These are phyloP conservation scores for Gossypium sturtianum DNA, from an alignment of 345 rosid species.

Conservation along the genomic window DNA sequence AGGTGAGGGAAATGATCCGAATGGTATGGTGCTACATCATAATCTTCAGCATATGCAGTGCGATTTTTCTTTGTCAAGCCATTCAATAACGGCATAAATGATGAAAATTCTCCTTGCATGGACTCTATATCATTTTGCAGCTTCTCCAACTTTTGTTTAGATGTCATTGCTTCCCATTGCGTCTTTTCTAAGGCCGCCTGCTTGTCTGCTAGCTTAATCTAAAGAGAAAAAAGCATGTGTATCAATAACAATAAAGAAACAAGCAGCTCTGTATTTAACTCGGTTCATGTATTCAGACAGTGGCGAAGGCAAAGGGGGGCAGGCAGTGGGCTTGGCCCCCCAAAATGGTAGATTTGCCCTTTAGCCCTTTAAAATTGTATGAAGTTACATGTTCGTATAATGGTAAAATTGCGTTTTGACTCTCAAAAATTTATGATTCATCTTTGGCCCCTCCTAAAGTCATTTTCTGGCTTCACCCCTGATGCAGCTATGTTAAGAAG, in stretches of 20 bases:
- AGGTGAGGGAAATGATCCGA: slow-evolving; percentile 46
- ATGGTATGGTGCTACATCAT: slow-evolving; percentile 48
- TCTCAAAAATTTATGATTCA: too few species aligned
- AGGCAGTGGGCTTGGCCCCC: too few species aligned
- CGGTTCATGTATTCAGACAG: not conserved
- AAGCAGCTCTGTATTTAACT: not conserved
- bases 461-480: too few species aligned
- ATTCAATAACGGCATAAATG: slow-evolving; percentile 50
- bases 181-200: slow-evolving; percentile 88
- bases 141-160: slow-evolving; percentile 52
- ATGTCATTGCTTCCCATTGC: slow-evolving; percentile 85
- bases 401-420: too few species aligned
- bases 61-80: slow-evolving; percentile 41
- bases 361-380: too few species aligned
- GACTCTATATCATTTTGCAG: slow-evolving; percentile 66
- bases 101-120: slow-evolving; percentile 59
- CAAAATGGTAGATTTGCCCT: too few species aligned
- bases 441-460: too few species aligned
- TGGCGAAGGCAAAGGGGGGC: too few species aligned
- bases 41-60: slow-evolving; percentile 35
- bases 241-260: not conserved
- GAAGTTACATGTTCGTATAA: too few species aligned
- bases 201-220: slow-evolving; percentile 93
- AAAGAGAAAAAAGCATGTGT: slow-evolving; percentile 8
- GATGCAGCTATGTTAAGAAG: not conserved